A percentile compares a stretch with the other conserved stretches of the same genome.
Conservation (phyloP, 371 early-diverging fungal species). For the Actinomortierella wolfii region DNA sequence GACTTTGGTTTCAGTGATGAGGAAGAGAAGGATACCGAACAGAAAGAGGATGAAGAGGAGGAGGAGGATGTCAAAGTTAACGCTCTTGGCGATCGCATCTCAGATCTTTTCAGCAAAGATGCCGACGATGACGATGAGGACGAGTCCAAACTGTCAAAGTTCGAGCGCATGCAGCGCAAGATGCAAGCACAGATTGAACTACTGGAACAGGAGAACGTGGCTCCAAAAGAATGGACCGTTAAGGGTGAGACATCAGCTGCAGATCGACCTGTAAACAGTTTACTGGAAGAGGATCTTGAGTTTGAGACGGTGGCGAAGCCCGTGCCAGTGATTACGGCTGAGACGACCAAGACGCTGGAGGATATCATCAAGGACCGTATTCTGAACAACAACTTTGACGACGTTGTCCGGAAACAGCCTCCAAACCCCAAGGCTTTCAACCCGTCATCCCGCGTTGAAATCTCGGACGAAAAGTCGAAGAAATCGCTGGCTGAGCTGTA, state of each 20-base stretch:
- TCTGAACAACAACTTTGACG: conserved; percentile 82
- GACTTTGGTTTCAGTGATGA: conserved; percentile 40
- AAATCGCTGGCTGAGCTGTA: conserved; percentile 91
- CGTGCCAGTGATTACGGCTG: conserved; percentile 94
- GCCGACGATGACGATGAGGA: conserved; percentile 56
- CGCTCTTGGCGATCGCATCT: conserved; percentile 46
- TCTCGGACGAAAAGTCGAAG: conserved; percentile 82
- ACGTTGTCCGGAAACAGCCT: conserved; percentile 87
- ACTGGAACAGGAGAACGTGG: conserved; percentile 87
- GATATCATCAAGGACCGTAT: conserved; percentile 94
- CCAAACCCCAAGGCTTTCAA: conserved; percentile 73
- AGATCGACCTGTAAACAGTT: conserved; percentile 88
- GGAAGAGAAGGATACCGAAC: conserved; percentile 46
- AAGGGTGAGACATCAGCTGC: conserved; percentile 80
- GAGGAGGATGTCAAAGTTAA: conserved; percentile 52
- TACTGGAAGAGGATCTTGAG: conserved; percentile 93
- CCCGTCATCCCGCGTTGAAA: conserved; percentile 78
- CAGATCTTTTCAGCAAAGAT: conserved; percentile 58
- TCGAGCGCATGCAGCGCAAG: conserved; percentile 75
- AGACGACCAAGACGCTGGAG: conserved; percentile 86
- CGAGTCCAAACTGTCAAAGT: conserved; percentile 62
- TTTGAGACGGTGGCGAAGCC: conserved; percentile 79
- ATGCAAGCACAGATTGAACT: conserved; percentile 72
- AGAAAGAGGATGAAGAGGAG: conserved; percentile 50
- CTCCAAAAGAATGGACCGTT: conserved; percentile 86